Evolutionary conservation across 495 filamentous ascomycete genomes (phyloP), one percentile per base, ranked within the genome.

Genomic region (Trichoderma asperelloides): DNA sequence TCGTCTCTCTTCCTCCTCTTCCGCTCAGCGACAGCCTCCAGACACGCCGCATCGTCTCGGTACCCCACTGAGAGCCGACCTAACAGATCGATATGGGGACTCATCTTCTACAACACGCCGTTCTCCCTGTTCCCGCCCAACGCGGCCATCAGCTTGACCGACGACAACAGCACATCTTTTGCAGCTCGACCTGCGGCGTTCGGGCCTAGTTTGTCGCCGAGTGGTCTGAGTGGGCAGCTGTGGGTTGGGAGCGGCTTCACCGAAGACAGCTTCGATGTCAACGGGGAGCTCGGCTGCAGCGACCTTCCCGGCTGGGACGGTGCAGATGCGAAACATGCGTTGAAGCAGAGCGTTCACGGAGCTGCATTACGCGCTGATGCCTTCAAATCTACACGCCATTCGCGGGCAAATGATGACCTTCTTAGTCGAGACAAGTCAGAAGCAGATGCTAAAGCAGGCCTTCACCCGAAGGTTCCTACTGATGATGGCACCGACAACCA

Each of bases 101-200:
- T 82, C 69, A 81, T 84, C 70, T 81, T 80, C 45, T 83, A 84
- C 70, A 74, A 75, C 62, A 69, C 80, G 9, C 82, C 83, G 6
- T 84, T 85, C 51, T 90, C 91, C 9, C 86, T 98, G 9, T 98
- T 98, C 74, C 93, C 96, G 15, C 91, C 92, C 4, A 96, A 91
- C 67, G 96, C 95, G 37, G 89, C 96, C 68, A 97, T 98, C 74
- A 96, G 91, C 70, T 87, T 98, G 51, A 96, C 92, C 68, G 93
- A 98, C 78, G 95, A 98, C 75, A 98, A 98, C 74, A 96, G 91
- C 49, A 98, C 95, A 6, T 96, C 94, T 70, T 98, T 98, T 78
- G 79, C 96, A 23, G 92, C 95, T 60, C 84, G 95, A 45, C 96
- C 95, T 67, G 95, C 95, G 49, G 93, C 92, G 64, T 98, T 98